A percentile compares a stretch with the other conserved stretches of the same genome.
These are phyloP conservation scores for Neotropicomus parvogracilis DNA, from an alignment of 1,284 basidiomycete genomes.

Conservation along the genomic window DNA sequence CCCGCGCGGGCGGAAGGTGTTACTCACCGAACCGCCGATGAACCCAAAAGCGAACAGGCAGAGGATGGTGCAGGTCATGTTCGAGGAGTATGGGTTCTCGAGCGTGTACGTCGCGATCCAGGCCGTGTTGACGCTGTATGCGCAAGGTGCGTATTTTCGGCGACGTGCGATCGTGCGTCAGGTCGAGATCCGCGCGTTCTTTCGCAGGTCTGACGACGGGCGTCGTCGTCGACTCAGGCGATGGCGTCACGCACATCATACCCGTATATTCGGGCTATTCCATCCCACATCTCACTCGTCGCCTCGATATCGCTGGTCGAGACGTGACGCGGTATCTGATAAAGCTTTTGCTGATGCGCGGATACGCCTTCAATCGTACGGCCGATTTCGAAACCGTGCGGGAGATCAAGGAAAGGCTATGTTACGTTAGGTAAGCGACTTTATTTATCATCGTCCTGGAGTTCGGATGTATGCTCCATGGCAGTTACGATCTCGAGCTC, in stretches of 20 bases:
- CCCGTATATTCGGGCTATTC: constrained; percentile 98
- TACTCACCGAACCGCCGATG: constrained; percentile 99
- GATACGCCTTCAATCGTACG: constrained; percentile 98
- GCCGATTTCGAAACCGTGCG: constrained; percentile 99
- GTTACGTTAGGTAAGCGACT: constrained; percentile 82
- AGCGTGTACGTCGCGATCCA: constrained; percentile 98
- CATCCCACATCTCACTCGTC: constrained; percentile 89
- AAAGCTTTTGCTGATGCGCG: constrained; percentile 96
- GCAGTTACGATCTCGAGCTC: constrained; percentile 90
- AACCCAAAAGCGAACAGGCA: constrained; percentile 94
- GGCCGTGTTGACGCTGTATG: constrained; percentile 96
- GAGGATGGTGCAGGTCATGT: constrained; percentile 98
- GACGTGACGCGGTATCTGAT: constrained; percentile 98
- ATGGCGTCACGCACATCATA: constrained; percentile 98
- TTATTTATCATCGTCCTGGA: not conserved
- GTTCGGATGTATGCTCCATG: not conserved
- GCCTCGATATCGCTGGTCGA: constrained; percentile 95
- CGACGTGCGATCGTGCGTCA: not conserved
- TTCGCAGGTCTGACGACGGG: constrained; percentile 88
- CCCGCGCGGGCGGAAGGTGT: constrained; percentile 83
- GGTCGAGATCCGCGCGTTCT: constrained; percentile 1
- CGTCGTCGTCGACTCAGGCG: constrained; percentile 97
- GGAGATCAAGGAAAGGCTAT: constrained; percentile 98
- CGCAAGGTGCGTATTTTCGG: constrained; percentile 75
- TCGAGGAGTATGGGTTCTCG: constrained; percentile 96